Conservation (phyloP, 2,329 filamentous ascomycete species). For the Neofusicoccum umdonicola region DNA sequence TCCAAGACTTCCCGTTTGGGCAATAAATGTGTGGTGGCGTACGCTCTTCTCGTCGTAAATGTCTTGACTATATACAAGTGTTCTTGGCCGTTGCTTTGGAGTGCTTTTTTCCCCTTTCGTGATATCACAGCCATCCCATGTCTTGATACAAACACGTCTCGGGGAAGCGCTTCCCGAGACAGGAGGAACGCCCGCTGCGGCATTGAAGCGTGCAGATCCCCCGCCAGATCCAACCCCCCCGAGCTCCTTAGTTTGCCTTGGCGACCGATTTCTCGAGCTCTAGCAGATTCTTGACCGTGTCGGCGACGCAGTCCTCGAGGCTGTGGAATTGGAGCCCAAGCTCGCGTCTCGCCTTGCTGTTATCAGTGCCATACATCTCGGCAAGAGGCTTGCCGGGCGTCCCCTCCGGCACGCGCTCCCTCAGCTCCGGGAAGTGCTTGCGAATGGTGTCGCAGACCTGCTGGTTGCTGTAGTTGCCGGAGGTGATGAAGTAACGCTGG, state of each 20-base stretch:
- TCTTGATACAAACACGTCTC: not conserved
- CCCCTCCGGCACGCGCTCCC: constrained; percentile 34
- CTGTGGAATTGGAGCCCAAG: constrained; percentile 40
- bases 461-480: constrained; percentile 13
- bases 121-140: constrained; percentile 3
- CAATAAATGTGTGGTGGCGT: not conserved
- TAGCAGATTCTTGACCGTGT: constrained; percentile 31
- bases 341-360: constrained; percentile 40
- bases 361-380: constrained; percentile 44
- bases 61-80: constrained; percentile 7
- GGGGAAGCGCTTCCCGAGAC: not conserved
- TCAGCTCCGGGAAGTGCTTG: constrained; percentile 39
- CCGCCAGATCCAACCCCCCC: not conserved
- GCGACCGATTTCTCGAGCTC: constrained; percentile 23
- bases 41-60: not conserved
- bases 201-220: not conserved
- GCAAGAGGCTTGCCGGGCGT: constrained; percentile 24
- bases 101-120: not conserved
- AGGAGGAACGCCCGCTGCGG: not conserved
- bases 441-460: constrained; percentile 13
- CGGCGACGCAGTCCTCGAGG: constrained; percentile 38
- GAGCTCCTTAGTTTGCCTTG: not conserved
- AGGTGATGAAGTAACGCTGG: constrained; percentile 10
- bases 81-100: not conserved
- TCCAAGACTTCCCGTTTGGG: not conserved